Percentiles rank a stretch among this genome's conserved stretches.
phyloP scores from a whole-genome alignment of 2,329 filamentous ascomycete species.

The Botrytis sinoallii region DNA sequence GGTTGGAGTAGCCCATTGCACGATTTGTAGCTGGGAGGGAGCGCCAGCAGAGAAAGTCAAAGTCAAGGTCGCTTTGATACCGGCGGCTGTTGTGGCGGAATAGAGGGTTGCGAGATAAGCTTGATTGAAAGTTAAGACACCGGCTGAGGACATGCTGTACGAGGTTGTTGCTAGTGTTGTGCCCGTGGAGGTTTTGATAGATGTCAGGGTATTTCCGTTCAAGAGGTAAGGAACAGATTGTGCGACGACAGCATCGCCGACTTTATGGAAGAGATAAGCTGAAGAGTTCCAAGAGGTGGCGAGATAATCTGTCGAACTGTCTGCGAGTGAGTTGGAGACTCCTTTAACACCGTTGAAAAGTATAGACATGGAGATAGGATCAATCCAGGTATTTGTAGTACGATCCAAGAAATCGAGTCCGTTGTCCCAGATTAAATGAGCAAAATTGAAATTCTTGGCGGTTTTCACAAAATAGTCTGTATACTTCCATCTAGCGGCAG shows the following conservation, averaged over 20 bases:
- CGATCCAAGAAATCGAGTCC: slow-evolving; percentile 55
- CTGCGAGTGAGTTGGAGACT: slow-evolving; percentile 48
- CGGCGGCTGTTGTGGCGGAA: slow-evolving; percentile 42
- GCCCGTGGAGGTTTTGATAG: slow-evolving; percentile 41
- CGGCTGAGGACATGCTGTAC: slow-evolving; percentile 46
- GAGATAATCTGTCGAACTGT: slow-evolving; percentile 48
- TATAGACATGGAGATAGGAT: slow-evolving; percentile 48
- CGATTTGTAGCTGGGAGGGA: slow-evolving; percentile 45
- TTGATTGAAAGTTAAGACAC: slow-evolving; percentile 47
- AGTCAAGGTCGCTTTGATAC: slow-evolving; percentile 50
- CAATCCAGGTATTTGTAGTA: slow-evolving; percentile 47
- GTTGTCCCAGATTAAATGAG: slow-evolving; percentile 58
- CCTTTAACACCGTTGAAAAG: slow-evolving; percentile 45
- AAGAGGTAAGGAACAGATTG: slow-evolving; percentile 49
- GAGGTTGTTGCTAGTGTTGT: slow-evolving; percentile 43
- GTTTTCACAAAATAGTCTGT: slow-evolving; percentile 52
- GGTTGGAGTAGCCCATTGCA: slow-evolving; percentile 51
- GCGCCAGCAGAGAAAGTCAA: slow-evolving; percentile 52
- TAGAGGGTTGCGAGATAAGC: slow-evolving; percentile 47
- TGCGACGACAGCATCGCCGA: slow-evolving; percentile 43
- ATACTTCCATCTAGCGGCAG: slow-evolving; percentile 56
- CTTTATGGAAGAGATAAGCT: slow-evolving; percentile 54
- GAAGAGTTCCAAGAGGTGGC: slow-evolving; percentile 48
- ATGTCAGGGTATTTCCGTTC: slow-evolving; percentile 51
- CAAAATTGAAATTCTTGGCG: slow-evolving; percentile 48